These are phyloP conservation scores for Kodamaea sp. DNA, from an alignment of 1,139 yeast species.

Conservation along the genomic window DNA sequence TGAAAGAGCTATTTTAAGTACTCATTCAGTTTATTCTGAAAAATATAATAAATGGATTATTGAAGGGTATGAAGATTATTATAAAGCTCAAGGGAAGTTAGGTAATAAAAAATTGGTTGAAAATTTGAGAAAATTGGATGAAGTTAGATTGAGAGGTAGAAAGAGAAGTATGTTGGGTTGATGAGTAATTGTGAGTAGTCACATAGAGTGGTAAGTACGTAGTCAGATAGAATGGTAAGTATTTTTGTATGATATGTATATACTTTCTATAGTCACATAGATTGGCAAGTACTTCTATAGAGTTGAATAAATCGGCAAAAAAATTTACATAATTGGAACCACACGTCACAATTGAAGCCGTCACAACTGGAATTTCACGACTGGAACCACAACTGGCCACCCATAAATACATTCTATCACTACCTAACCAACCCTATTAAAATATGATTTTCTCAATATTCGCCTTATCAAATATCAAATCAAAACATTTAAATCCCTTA, in stretches of 20 bases:
- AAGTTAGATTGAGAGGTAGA: constrained; percentile 87
- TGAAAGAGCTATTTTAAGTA: constrained; percentile 86
- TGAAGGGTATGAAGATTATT: constrained; percentile 61
- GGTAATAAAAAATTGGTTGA: constrained; percentile 48
- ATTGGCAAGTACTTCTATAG: too few relatives aligned
- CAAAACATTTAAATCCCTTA: constrained; percentile 14
- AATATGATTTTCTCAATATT: constrained; percentile 13
- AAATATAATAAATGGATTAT: constrained; percentile 67
- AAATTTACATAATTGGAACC: too few relatives aligned
- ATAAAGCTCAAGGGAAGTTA: constrained; percentile 24
- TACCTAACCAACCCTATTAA: too few relatives aligned
- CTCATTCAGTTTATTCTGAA: constrained; percentile 76
- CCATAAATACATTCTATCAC: not conserved
- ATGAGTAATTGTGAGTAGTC: not conserved
- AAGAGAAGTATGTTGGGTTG: constrained; percentile 92
- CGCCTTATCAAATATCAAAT: constrained; percentile 15
- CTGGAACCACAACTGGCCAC: too few relatives aligned
- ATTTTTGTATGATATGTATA: too few relatives aligned
- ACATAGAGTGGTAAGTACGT: not conserved
- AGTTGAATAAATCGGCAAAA: too few relatives aligned
- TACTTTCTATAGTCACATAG: too few relatives aligned
- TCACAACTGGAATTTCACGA: too few relatives aligned
- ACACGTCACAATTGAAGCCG: too few relatives aligned
- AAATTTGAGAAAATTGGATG: constrained; percentile 63
- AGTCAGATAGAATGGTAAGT: too few relatives aligned